Base-by-base conservation (phyloP, 164 flowering plant species). In the Kingdonia uniflora region DNA sequence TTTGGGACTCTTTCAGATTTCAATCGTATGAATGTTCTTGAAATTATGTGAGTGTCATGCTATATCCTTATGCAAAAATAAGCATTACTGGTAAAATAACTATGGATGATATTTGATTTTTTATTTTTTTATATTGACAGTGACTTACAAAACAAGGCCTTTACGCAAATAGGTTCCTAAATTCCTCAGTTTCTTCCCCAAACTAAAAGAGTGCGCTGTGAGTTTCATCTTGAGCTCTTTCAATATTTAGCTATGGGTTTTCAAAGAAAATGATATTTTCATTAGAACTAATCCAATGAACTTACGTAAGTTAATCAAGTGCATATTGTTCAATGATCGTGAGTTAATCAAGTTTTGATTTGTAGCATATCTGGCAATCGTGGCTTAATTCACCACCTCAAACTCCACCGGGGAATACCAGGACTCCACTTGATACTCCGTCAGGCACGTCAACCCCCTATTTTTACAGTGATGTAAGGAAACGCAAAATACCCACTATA, bases 1-100 rank as follows among this genome's bases (percentile, higher is more conserved):
- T 23, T 23, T 17, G 78, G 80, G 20, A 3, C 49, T 21, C 62
- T 78, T 51, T 77, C 80, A 37, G 76, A 78, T 51, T 73, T 75
- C 14, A 73, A 71, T 60, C 49, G 73, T 64, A 64, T 78, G 72
- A 66, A 55, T 56, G 75, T 74, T 13, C 74, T 75, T 54, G 59
- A 60, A 40, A 73, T 50, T 3, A 75, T 72, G 79, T 77, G 26
- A 70, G 72, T 49, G 5, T 14, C n/a, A n/a, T n/a, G n/a, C n/a
- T n/a, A n/a, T n/a, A n/a, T n/a, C n/a, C n/a, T n/a, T n/a, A n/a
- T n/a, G n/a, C n/a, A n/a, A n/a, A n/a, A n/a, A n/a, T n/a, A n/a
- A n/a, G n/a, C n/a, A n/a, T n/a, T 11, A 13, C 11, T 8, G 26
- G 25, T 12, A 38, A 16, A 21, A 10, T 39, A 2, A 23, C 14